A percentile compares a stretch with the other conserved stretches of the same genome.
Conservation (phyloP, 352 stramenopile genomes). For the Phytophthora pisi region DNA sequence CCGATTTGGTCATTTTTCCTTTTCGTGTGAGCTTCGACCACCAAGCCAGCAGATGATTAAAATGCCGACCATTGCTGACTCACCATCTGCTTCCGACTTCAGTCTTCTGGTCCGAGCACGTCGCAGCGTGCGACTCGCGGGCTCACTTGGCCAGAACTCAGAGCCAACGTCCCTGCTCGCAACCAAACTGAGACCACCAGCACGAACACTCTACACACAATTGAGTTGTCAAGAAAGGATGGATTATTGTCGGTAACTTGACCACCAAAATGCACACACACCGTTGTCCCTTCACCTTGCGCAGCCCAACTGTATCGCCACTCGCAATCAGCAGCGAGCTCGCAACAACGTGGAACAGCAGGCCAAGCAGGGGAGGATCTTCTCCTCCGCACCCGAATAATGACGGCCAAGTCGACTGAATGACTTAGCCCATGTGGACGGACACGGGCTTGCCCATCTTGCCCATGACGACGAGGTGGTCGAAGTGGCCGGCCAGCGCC, state of each 20-base stretch:
- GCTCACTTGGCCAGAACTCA: background rate
- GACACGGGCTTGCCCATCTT: conserved; percentile 74
- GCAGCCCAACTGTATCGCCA: background rate
- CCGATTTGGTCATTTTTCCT: background rate
- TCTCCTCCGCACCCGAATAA: conserved; percentile 2
- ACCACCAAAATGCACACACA: conserved; percentile 26
- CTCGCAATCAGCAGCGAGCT: background rate
- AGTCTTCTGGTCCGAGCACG: conserved; percentile 15
- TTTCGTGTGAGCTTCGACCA: background rate
- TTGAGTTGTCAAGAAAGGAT: conserved; percentile 21
- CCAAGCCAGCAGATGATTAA: conserved; percentile 5
- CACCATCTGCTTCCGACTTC: conserved; percentile 23
- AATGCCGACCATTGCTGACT: conserved; percentile 12
- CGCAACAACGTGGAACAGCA: conserved; percentile 8
- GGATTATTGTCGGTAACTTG: conserved; percentile 17
- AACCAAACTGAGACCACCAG: background rate
- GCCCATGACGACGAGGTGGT: conserved; percentile 92
- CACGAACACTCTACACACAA: background rate
- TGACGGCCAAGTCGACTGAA: background rate
- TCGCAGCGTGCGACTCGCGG: conserved; percentile 1
- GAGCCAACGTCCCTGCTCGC: background rate
- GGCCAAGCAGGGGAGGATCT: background rate
- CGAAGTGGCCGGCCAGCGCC: conserved; percentile 85
- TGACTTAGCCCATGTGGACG: conserved; percentile 88
- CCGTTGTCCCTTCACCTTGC: background rate